These are phyloP conservation scores for Chloranthus sessilifolius DNA, from an alignment of 164 flowering plant genomes.

Conservation along the genomic window DNA sequence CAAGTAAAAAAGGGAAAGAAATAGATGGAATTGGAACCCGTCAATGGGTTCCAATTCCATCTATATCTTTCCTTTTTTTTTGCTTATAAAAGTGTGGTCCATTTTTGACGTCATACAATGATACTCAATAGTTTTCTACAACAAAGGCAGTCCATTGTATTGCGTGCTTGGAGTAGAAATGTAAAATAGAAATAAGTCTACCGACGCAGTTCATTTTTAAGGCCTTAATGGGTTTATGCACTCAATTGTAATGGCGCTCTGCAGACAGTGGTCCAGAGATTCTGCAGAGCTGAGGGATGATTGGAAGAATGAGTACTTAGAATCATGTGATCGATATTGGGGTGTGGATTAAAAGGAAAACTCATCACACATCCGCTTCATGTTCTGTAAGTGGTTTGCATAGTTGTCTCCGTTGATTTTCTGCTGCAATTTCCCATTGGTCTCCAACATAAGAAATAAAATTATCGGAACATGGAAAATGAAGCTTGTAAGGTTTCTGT, in stretches of 20 bases:
- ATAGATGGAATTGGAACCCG: too few species aligned
- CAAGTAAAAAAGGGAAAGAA: too few species aligned
- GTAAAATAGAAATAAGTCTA: not conserved
- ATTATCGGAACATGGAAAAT: too few species aligned
- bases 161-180: too few species aligned
- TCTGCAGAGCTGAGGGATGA: slow-evolving; percentile 25
- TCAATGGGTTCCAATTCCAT: too few species aligned
- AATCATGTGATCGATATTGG: slow-evolving; percentile 19
- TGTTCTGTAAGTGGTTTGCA: slow-evolving; percentile 29
- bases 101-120: too few species aligned
- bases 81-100: too few species aligned
- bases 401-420: slow-evolving; percentile 25
- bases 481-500: too few species aligned
- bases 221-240: not conserved
- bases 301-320: slow-evolving; percentile 27
- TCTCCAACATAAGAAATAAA: slow-evolving; percentile 2
- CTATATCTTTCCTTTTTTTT: not conserved
- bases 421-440: not conserved
- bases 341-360: slow-evolving; percentile 19
- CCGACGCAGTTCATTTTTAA: not conserved
- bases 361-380: slow-evolving; percentile 21
- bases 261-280: slow-evolving; percentile 27
- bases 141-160: too few species aligned
- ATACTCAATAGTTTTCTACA: too few species aligned
- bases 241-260: slow-evolving; percentile 2